A percentile compares a stretch with the other conserved stretches of the same genome.
Conservation (phyloP, 805 yeast species). For the Pichia manshurica region DNA sequence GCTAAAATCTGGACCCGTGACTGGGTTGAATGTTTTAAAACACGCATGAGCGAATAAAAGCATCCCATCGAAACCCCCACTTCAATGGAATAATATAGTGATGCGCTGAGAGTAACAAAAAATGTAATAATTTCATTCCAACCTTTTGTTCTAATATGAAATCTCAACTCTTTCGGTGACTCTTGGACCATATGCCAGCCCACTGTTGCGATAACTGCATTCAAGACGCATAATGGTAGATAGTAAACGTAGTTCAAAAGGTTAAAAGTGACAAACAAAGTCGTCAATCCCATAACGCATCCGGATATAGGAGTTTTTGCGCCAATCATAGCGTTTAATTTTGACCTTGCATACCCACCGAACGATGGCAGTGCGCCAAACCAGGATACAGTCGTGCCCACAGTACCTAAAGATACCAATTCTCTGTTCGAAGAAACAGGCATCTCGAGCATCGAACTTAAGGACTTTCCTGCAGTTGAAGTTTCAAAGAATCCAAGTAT, state of each 20-base stretch:
- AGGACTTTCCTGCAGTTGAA: conserved; percentile 84
- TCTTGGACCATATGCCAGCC: conserved; percentile 77
- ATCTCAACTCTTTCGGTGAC: conserved; percentile 69
- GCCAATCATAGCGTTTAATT: conserved; percentile 80
- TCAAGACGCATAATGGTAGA: conserved; percentile 73
- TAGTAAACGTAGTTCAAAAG: conserved; percentile 60
- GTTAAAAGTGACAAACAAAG: conserved; percentile 58
- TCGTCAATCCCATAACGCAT: conserved; percentile 68
- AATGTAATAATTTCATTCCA: conserved; percentile 71
- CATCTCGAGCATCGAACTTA: conserved; percentile 66
- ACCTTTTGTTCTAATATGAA: conserved; percentile 70
- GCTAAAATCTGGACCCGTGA: conserved; percentile 84
- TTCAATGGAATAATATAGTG: conserved; percentile 74
- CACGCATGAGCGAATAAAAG: conserved; percentile 70
- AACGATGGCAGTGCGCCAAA: conserved; percentile 79
- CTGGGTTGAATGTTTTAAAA: conserved; percentile 70
- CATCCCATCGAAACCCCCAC: conserved; percentile 88
- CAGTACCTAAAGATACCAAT: conserved; percentile 78
- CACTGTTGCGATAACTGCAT: conserved; percentile 73
- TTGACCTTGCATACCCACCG: conserved; percentile 95
- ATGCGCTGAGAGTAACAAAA: conserved; percentile 54
- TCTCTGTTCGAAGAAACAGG: conserved; percentile 86
- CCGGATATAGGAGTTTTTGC: conserved; percentile 86
- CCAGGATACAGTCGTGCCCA: conserved; percentile 56
- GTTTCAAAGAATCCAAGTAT: conserved; percentile 89